Evolutionary conservation across 2,329 filamentous ascomycete species (phyloP), one percentile per base, ranked within the genome.

Genomic region (Lojkania enalia): DNA sequence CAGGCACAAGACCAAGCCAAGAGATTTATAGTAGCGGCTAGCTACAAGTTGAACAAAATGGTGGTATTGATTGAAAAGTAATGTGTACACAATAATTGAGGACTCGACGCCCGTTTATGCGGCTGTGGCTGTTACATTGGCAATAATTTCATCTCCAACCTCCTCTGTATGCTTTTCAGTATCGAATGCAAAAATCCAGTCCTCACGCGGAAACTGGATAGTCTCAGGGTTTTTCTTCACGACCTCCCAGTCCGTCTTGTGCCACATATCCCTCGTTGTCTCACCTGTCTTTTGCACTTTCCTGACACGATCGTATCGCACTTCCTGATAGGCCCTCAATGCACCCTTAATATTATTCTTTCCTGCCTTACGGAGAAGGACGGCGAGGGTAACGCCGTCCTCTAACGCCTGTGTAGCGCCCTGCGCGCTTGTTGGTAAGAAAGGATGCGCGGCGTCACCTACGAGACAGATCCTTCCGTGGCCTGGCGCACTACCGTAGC

Each of bases 381-480:
- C 50, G 1, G 63, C 63, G 6, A 68, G 38, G 11, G 63, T 64
- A 11, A 66, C 61, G 9, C 58, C 63, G 54, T 79, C 79, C 62
- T 81, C 79, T 15, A 77, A 74, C 0, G 78, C 77, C 58, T 81
- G 77, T 31, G 75, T 76, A 0, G 77, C 77, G 1, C 78, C 78
- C 48, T 80, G 77, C 0, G 77, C 76, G 42, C 73, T 76, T 0
- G 77, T 80, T 0, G 78, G 78, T 5, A 82, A 57, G 55, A 80
- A 79, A 0, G 78, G 72, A 53, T 81, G 78, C 39, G 77, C 79
- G 35, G 75, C 75, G 52, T 81, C 79, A 1, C 79, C 79, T 1
- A 80, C 64, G 20, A 80, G 63, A 1, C 72, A 76, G 40, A 80
- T 77, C 31, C 72, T 70, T 5, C 63, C 63, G 19, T 66, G 61